Percentiles rank a stretch among this genome's conserved stretches.
These are phyloP conservation scores for Grifola frondosa DNA, from an alignment of 1,284 basidiomycete genomes.

Conservation along the genomic window DNA sequence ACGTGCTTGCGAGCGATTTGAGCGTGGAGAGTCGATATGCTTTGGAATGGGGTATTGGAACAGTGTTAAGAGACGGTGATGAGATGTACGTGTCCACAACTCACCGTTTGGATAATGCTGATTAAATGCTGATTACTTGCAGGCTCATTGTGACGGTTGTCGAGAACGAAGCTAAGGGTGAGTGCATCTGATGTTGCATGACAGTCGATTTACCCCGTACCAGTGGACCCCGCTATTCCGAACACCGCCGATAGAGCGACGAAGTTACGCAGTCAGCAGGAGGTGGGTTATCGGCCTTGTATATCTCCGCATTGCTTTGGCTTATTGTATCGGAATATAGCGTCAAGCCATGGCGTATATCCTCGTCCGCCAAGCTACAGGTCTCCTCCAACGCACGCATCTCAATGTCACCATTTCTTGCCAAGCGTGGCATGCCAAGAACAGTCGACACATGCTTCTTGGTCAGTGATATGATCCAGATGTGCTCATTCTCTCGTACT, in stretches of 20 bases:
- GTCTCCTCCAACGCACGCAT: slow-evolving; percentile 86
- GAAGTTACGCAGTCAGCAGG: slow-evolving; percentile 85
- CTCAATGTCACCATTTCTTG: slow-evolving; percentile 86
- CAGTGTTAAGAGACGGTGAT: slow-evolving; percentile 93
- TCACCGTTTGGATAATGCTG: neutral
- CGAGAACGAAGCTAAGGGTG: slow-evolving; percentile 90
- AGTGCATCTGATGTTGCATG: slow-evolving; percentile 25
- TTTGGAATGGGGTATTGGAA: slow-evolving; percentile 95
- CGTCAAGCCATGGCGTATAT: slow-evolving; percentile 88
- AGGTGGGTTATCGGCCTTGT: too few species aligned
- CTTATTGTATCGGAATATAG: slow-evolving; percentile 35
- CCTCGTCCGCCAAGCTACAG: slow-evolving; percentile 84
- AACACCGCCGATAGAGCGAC: slow-evolving; percentile 69
- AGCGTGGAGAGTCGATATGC: slow-evolving; percentile 92
- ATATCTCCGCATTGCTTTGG: slow-evolving; percentile 1
- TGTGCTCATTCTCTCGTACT: neutral
- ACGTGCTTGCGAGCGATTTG: slow-evolving; percentile 92
- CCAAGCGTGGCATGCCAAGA: slow-evolving; percentile 96
- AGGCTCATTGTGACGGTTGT: slow-evolving; percentile 85
- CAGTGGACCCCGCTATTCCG: slow-evolving; percentile 78
- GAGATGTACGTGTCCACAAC: slow-evolving; percentile 56
- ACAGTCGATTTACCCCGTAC: slow-evolving; percentile 3
- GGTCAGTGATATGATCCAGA: slow-evolving; percentile 42
- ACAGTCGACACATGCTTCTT: slow-evolving; percentile 89
- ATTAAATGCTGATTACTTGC: slow-evolving; percentile 6